Percentiles rank a stretch among this genome's conserved stretches.
These are phyloP conservation scores for Pseudogymnoascus sp. DNA, from an alignment of 2,329 filamentous ascomycete species.

Conservation along the genomic window DNA sequence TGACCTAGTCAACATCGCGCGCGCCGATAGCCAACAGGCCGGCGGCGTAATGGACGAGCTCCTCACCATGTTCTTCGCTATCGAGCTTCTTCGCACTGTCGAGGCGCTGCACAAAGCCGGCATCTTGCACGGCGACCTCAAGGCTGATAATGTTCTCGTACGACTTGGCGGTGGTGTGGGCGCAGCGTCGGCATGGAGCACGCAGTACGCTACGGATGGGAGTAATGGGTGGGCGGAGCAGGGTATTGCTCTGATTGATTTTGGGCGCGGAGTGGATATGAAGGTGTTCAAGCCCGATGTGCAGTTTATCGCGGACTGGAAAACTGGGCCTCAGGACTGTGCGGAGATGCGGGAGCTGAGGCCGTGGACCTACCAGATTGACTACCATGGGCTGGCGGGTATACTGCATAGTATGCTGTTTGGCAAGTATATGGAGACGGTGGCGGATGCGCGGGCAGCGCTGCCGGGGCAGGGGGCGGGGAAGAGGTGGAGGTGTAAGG, in stretches of 20 bases:
- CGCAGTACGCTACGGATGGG: constrained; percentile 66
- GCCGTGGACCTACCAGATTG: constrained; percentile 96
- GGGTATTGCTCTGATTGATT: constrained; percentile 84
- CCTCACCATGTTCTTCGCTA: constrained; percentile 88
- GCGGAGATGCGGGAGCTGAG: constrained; percentile 90
- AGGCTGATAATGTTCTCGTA: constrained; percentile 89
- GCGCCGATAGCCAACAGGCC: constrained; percentile 51
- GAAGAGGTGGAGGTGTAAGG: constrained; percentile 70
- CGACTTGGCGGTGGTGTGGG: constrained; percentile 53
- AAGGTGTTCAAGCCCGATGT: constrained; percentile 67
- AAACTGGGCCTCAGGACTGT: constrained; percentile 78
- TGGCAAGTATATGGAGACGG: constrained; percentile 87
- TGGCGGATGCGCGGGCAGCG: constrained; percentile 37
- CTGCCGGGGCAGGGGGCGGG: constrained; percentile 31
- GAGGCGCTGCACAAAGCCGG: constrained; percentile 75
- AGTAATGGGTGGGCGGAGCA: constrained; percentile 69
- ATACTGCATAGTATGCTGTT: constrained; percentile 85
- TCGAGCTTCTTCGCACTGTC: constrained; percentile 84
- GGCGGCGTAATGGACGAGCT: constrained; percentile 76
- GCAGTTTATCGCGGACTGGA: constrained; percentile 93
- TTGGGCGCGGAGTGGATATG: constrained; percentile 93
- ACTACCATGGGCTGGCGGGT: constrained; percentile 88
- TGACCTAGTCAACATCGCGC: constrained; percentile 85
- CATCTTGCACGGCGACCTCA: constrained; percentile 87
- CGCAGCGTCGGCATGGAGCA: constrained; percentile 41